Base-by-base conservation (phyloP, 106 monocot species). In the Allium sativum region DNA sequence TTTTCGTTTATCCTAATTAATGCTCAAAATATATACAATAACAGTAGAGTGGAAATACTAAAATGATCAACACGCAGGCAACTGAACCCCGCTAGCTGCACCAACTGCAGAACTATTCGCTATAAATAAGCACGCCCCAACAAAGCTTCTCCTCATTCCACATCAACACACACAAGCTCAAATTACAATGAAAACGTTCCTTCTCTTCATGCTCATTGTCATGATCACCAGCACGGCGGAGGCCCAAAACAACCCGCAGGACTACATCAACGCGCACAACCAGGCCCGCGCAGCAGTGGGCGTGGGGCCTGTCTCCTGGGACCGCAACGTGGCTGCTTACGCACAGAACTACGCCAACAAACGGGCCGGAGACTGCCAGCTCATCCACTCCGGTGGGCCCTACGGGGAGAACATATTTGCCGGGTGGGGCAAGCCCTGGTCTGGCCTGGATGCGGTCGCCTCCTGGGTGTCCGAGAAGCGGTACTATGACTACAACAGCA, bases 321-420 rank as follows among this genome's bases (percentile, higher is more conserved):
- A 64, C 20, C 5, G 10, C 21, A 48, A 48, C 8, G 8, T 50
- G 9, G 50, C 50, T 0, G 18, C 47, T 21, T 64, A 64, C 48
- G 47, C 64, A 1, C 41, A 12, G 9, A 48, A 64, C 13, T 64
- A 64, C 10, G 62, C 62, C 2, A 62, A 46, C 45, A 18, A 45
- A 18, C 62, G 62, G 10, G 20, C 21, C 45, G 62, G 62, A 0
- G 47, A 47, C n/a, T 64, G 64, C 21, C 21, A 21, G 21, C 47
- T 51, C 47, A 44, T 64, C 10, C 47, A 51, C 64, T 64, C 64
- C 7, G 58, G 57, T 31, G 64, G 51, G 22, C 64, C 56, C 21
- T 67, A 50, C 14, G 56, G 56, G n/a, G 56, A 67, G 67, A 67
- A 82, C 81, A n/a, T 82, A 45, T 82, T 82, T 66, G 66, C 73